Evolutionary conservation across 75 land plant species (phyloP).

Genomic region (Selaginella tamariscina): DNA sequence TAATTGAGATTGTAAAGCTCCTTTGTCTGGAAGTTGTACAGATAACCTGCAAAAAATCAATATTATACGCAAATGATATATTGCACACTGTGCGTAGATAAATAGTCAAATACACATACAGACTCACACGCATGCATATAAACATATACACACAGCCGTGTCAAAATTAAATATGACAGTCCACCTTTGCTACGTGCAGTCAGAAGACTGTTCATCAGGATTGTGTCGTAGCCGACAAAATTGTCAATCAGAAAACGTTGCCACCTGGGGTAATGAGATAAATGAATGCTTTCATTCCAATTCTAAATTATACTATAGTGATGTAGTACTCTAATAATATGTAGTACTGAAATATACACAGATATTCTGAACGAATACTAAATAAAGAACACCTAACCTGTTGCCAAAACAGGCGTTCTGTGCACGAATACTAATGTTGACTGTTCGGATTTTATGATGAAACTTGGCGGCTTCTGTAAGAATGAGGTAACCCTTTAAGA

Average conservation of each 20-base stretch:
- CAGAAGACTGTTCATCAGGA: constrained; percentile 85
- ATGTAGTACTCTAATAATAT: too few relatives aligned
- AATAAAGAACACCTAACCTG: too few relatives aligned
- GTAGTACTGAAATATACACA: too few relatives aligned
- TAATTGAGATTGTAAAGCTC: constrained; percentile 78
- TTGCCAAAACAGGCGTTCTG: constrained; percentile 85
- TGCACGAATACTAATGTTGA: constrained; percentile 79
- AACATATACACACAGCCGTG: too few relatives aligned
- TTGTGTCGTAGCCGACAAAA: constrained; percentile 90
- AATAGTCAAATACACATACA: too few relatives aligned
- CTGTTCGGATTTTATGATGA: constrained; percentile 58
- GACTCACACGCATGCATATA: too few relatives aligned
- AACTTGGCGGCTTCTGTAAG: constrained; percentile 74
- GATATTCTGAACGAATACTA: too few relatives aligned
- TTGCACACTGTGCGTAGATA: too few relatives aligned
- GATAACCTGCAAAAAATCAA: constrained; percentile 49
- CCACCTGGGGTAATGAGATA: constrained; percentile 43
- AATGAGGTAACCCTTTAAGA: constrained; percentile 77
- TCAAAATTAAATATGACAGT: neutral
- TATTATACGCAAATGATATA: neutral
- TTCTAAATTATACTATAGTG: too few relatives aligned
- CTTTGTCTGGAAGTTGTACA: constrained; percentile 83
- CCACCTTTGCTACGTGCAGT: constrained; percentile 69
- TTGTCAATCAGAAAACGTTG: constrained; percentile 85
- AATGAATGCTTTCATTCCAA: too few relatives aligned